Conservation (phyloP, 441 rosid species). For the Corymbia citriodora region DNA sequence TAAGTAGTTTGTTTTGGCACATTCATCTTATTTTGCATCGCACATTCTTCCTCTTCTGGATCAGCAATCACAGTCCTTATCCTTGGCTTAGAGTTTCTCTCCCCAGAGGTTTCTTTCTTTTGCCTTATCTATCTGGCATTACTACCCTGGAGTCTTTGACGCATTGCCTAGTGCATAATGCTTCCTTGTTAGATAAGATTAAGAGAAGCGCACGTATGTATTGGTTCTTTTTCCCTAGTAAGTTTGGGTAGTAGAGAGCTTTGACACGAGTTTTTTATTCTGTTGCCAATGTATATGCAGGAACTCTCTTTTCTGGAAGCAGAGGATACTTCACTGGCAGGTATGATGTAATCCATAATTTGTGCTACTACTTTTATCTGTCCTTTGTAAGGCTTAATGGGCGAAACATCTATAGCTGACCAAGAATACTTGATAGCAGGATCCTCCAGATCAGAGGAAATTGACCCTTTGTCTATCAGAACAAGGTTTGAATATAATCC, state of each 20-base stretch:
- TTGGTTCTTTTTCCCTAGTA: background rate
- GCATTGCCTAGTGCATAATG: too few relatives aligned
- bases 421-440: constrained; percentile 20
- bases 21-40: background rate
- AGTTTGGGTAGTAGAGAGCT: background rate
- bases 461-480: constrained; percentile 51
- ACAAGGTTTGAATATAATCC: constrained; percentile 41
- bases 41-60: background rate
- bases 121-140: too few relatives aligned
- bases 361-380: background rate
- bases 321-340: constrained; percentile 38
- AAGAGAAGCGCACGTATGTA: background rate
- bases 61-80: background rate
- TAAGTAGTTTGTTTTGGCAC: background rate
- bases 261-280: constrained; percentile 1
- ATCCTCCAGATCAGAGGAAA: constrained; percentile 40
- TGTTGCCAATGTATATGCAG: constrained; percentile 25
- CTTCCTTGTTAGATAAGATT: background rate
- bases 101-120: background rate
- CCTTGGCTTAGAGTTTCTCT: background rate
- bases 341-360: constrained; percentile 19
- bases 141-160: too few relatives aligned
- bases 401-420: background rate
- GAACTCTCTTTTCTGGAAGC: constrained; percentile 73
- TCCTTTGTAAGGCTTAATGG: background rate